Evolutionary conservation across 441 rosid species (phyloP), one percentile per base, ranked within the genome.

Genomic region (Capsella rubella): DNA sequence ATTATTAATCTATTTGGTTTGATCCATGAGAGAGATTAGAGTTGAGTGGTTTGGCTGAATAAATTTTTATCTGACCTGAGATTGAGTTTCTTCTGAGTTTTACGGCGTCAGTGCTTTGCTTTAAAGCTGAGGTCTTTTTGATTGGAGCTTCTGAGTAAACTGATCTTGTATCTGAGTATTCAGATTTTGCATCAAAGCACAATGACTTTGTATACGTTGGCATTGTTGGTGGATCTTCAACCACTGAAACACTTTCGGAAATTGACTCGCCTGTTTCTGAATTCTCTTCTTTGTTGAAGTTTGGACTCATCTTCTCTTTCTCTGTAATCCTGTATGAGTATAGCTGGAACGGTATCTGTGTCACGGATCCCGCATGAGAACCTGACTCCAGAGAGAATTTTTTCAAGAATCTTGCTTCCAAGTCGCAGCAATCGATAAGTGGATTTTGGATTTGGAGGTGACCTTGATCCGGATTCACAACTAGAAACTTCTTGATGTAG

Each of bases 401-500:
- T 77, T 63, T 84, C 58, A 79, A 39, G 45, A 87, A 91, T 53
- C 88, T 86, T 21, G 83, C 72, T 74, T 96, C 97, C 15, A 90
- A 62, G 39, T 93, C 98, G 35, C 82, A 82, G 12, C 82, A 96
- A 79, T 96, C 98, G 28, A 82, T 85, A 0, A 84, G 71, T 2
- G 90, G 93, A 15, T 78, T 73, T 35, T 80, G 90, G 37, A 77
- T 73, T 64, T 84, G 90, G 0, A 86, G 80, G 55, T 89, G 94
- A 10, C 82, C 87, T 2, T 75, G 69, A 16, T 83, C 84, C 4
- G 90, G 92, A 65, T 91, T 90, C 88, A 86, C 85, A 5, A 80
- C 81, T 3, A 93, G 79, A 82, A 84, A 91, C 81, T 93, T 90
- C 85, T 96, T 96, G 53, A 87, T 80, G 82, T 90, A 91, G 1